A percentile compares a stretch with the other conserved stretches of the same genome.
These are phyloP conservation scores for Amanita fuliginea DNA, from an alignment of 768 basidiomycete genomes.

Conservation along the genomic window DNA sequence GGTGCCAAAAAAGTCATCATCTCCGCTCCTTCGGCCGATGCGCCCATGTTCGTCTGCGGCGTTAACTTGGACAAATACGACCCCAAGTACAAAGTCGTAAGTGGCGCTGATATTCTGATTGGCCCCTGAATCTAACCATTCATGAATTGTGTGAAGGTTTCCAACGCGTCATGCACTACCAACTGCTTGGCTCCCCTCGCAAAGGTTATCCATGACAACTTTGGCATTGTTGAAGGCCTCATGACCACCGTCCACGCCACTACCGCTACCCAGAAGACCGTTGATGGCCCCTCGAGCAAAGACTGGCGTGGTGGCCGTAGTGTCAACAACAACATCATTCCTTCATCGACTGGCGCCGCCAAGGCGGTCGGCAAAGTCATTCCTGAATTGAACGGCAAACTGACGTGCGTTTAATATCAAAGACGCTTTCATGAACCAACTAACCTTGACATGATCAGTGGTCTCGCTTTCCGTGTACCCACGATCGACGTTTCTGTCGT, in stretches of 20 bases:
- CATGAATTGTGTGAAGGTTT: conserved; percentile 52
- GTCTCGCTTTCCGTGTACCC: conserved; percentile 90
- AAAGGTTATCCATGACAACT: conserved; percentile 91
- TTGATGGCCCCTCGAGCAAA: conserved; percentile 82
- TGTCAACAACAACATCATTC: conserved; percentile 92
- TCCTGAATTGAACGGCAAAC: conserved; percentile 83
- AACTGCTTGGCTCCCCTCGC: conserved; percentile 94
- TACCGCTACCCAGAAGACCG: conserved; percentile 82
- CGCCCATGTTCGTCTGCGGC: conserved; percentile 85
- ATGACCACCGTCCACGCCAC: conserved; percentile 95
- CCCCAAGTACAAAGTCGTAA: conserved; percentile 67
- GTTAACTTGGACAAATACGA: conserved; percentile 91
- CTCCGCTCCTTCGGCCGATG: conserved; percentile 88
- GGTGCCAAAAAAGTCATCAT: conserved; percentile 99
- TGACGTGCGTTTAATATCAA: conserved; percentile 46
- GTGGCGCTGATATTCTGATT: conserved; percentile 10
- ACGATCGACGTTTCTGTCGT: conserved; percentile 90
- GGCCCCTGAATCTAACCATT: background rate
- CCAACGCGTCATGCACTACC: conserved; percentile 97
- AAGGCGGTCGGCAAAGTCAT: conserved; percentile 96
- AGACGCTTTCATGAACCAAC: background rate
- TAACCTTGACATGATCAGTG: conserved; percentile 25
- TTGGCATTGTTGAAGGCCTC: conserved; percentile 83
- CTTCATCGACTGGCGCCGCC: conserved; percentile 91
- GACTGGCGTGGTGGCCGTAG: conserved; percentile 92